A percentile compares a stretch with the other conserved stretches of the same genome.
Conservation (phyloP, 352 stramenopile genomes). For the Pythium coloratum region DNA sequence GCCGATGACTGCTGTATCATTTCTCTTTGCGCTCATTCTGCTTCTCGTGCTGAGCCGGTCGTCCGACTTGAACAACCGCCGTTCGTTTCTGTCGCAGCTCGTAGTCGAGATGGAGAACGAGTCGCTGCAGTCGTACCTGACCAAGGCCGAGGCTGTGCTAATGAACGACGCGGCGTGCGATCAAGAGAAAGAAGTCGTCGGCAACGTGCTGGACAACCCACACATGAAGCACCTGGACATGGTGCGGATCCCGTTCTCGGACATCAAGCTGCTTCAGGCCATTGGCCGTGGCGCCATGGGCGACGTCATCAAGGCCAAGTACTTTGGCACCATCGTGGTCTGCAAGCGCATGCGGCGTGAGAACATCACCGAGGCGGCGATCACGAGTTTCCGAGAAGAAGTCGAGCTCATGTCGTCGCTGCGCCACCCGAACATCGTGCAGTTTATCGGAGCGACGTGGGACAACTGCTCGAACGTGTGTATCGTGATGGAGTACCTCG, state of each 20-base stretch:
- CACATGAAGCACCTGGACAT: conserved; percentile 79
- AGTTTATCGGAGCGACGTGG: conserved; percentile 89
- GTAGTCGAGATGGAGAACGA: conserved; percentile 87
- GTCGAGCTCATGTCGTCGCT: conserved; percentile 87
- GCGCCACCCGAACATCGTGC: conserved; percentile 86
- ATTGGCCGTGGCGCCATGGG: conserved; percentile 81
- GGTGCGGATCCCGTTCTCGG: conserved; percentile 80
- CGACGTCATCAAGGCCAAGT: conserved; percentile 88
- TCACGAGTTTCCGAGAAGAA: conserved; percentile 82
- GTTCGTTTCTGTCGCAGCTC: conserved; percentile 82
- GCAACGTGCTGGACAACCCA: conserved; percentile 59
- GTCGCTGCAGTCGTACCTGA: conserved; percentile 73
- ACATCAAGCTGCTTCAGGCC: conserved; percentile 79
- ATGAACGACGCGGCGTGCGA: conserved; percentile 78
- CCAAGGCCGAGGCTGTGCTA: conserved; percentile 76
- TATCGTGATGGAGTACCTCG: conserved; percentile 90
- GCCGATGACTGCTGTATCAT: conserved; percentile 65
- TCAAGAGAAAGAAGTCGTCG: conserved; percentile 72
- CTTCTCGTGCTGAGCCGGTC: conserved; percentile 80
- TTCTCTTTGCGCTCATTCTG: conserved; percentile 64
- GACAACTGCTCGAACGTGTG: conserved; percentile 88
- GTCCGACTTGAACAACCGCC: conserved; percentile 74
- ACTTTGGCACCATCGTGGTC: conserved; percentile 85
- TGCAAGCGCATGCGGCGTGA: conserved; percentile 88
- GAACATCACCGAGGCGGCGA: conserved; percentile 65